phyloP scores from a whole-genome alignment of 495 filamentous ascomycete species.

The Arthonia radiata region DNA sequence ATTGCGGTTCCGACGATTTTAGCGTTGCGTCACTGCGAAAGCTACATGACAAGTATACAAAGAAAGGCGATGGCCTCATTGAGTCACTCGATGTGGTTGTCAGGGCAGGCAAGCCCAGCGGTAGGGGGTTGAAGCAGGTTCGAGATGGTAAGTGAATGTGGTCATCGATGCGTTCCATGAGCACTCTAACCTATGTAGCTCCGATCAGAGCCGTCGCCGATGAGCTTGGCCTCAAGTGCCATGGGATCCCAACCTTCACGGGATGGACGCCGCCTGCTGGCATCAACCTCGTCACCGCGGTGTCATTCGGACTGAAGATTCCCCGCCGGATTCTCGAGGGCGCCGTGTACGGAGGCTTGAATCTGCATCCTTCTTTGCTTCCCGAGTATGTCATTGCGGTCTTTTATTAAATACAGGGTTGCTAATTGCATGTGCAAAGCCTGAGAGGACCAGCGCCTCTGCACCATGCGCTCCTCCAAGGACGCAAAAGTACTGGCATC shows the following conservation, averaged over 20 bases:
- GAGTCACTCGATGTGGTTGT: slow-evolving; percentile 73
- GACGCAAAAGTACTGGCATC: slow-evolving; percentile 33
- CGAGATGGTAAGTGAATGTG: slow-evolving; percentile 30
- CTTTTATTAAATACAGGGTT: neutral
- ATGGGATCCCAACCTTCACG: slow-evolving; percentile 42
- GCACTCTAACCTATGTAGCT: slow-evolving; percentile 21
- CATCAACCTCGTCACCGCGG: slow-evolving; percentile 40
- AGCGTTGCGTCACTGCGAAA: slow-evolving; percentile 57
- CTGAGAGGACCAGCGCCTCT: slow-evolving; percentile 56
- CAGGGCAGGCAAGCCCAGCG: slow-evolving; percentile 46
- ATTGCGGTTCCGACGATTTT: slow-evolving; percentile 86
- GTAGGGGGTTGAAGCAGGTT: slow-evolving; percentile 46
- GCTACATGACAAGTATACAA: slow-evolving; percentile 32
- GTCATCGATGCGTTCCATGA: slow-evolving; percentile 1
- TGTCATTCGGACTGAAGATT: slow-evolving; percentile 86
- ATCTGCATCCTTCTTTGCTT: slow-evolving; percentile 84
- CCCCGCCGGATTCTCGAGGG: slow-evolving; percentile 44
- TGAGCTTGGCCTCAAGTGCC: slow-evolving; percentile 35
- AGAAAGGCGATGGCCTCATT: slow-evolving; percentile 31
- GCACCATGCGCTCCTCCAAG: slow-evolving; percentile 47
- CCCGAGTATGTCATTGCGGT: slow-evolving; percentile 37
- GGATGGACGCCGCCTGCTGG: slow-evolving; percentile 33
- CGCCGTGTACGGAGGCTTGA: slow-evolving; percentile 64
- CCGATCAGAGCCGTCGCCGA: slow-evolving; percentile 46
- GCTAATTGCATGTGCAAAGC: slow-evolving; percentile 16